phyloP scores from a whole-genome alignment of 163 green algal genomes.

The Scenedesmus sp. region DNA sequence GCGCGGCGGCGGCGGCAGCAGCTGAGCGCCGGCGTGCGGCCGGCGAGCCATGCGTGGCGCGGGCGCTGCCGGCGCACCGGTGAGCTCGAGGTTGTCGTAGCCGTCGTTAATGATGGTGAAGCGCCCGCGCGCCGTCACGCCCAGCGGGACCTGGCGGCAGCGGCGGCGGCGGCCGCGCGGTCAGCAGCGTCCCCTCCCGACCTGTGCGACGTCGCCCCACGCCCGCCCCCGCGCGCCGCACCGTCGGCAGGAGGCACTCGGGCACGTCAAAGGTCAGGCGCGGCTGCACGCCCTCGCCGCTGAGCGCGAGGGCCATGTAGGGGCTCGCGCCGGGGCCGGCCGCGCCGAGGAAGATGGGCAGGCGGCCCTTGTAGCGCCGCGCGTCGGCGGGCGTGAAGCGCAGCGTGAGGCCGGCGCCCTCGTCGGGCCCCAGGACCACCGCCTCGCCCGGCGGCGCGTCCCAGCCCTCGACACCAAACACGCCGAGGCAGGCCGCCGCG shows the following conservation, averaged over 20 bases:
- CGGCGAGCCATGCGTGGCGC: no score
- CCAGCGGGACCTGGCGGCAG: constrained; percentile 43
- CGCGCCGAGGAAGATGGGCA: constrained; percentile 63
- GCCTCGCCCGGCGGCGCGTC: neutral
- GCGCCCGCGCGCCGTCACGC: constrained; percentile 50
- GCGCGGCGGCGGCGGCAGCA: no score
- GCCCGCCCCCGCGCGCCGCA: constrained; percentile 20
- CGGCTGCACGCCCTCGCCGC: constrained; percentile 64
- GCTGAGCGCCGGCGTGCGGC: no score
- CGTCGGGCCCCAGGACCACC: constrained; percentile 26
- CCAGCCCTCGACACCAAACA: constrained; percentile 48
- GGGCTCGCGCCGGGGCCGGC: constrained; percentile 33
- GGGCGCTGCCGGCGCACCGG: no score
- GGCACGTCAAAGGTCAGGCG: constrained; percentile 71
- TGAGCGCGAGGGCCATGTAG: constrained; percentile 68
- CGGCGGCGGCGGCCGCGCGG: neutral
- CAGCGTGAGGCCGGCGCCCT: constrained; percentile 33
- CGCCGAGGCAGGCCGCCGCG: constrained; percentile 38
- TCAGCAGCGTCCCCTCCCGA: no score
- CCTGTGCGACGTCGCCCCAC: neutral
- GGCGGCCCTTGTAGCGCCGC: constrained; percentile 52
- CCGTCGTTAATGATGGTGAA: constrained; percentile 80
- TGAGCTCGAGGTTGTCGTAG: constrained; percentile 87
- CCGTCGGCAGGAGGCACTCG: constrained; percentile 73
- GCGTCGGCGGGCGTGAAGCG: constrained; percentile 50